Conservation (phyloP, 78 protist genomes). For the Dictyostelium capitatum region DNA sequence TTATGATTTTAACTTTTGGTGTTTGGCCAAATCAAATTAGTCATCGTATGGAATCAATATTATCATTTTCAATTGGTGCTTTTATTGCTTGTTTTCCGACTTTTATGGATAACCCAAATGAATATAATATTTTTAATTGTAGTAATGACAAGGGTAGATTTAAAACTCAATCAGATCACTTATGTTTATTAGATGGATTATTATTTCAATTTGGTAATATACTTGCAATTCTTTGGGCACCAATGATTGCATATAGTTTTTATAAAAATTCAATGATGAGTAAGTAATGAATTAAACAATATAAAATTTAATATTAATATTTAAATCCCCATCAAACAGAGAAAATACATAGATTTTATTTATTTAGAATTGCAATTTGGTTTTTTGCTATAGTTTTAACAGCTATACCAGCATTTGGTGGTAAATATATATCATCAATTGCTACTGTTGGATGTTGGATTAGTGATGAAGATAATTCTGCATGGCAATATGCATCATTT, state of each 20-base stretch:
- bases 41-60: constrained; percentile 7
- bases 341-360: background rate
- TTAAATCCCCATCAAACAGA: too few relatives aligned
- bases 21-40: background rate
- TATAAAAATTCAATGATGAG: background rate
- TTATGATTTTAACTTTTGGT: constrained; percentile 12
- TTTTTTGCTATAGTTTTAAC: background rate
- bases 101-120: too few relatives aligned
- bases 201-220: constrained; percentile 22
- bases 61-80: background rate
- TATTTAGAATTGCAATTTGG: constrained; percentile 9
- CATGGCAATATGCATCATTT: constrained; percentile 24
- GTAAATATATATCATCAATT: background rate
- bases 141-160: background rate
- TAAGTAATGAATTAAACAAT: background rate
- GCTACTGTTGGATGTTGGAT: constrained; percentile 35
- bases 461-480: background rate
- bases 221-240: background rate
- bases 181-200: constrained; percentile 6
- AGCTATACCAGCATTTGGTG: background rate
- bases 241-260: background rate
- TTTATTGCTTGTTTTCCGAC: too few relatives aligned
- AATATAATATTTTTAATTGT: too few relatives aligned
- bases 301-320: background rate
- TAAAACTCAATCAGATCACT: constrained; percentile 5